phyloP scores from a whole-genome alignment of 495 filamentous ascomycete species.

The Annulohypoxylon maeteangense region DNA sequence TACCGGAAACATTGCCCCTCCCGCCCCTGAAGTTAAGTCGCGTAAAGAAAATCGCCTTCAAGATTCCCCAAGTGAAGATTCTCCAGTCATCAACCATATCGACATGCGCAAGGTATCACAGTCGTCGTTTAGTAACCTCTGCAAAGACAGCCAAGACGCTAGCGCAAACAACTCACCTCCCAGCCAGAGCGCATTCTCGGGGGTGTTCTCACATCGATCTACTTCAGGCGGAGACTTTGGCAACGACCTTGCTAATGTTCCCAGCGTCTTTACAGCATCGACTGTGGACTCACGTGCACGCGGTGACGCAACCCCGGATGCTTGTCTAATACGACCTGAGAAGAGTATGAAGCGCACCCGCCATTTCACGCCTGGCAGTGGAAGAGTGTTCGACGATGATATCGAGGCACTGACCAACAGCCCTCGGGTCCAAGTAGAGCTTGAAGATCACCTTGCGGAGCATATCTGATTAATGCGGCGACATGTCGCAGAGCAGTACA shows the following conservation, averaged over 20 bases:
- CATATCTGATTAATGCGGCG: conserved; percentile 20
- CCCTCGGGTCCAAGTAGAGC: conserved; percentile 40
- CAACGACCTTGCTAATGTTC: conserved; percentile 39
- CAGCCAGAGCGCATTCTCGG: conserved; percentile 42
- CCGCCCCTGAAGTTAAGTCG: conserved; percentile 51
- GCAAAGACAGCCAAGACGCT: conserved; percentile 37
- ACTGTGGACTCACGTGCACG: conserved; percentile 25
- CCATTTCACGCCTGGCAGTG: conserved; percentile 57
- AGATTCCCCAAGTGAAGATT: conserved; percentile 25
- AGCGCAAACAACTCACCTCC: conserved; percentile 42
- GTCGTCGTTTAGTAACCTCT: conserved; percentile 41
- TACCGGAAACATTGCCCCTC: conserved; percentile 40
- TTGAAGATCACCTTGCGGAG: conserved; percentile 32
- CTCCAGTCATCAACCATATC: conserved; percentile 27
- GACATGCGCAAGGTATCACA: conserved; percentile 53
- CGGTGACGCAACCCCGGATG: conserved; percentile 20
- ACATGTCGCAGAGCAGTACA: not conserved
- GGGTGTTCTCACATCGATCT: conserved; percentile 42
- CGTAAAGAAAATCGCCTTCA: conserved; percentile 53
- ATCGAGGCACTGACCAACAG: conserved; percentile 51
- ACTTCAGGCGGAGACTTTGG: conserved; percentile 42
- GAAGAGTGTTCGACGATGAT: conserved; percentile 54
- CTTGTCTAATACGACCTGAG: conserved; percentile 28
- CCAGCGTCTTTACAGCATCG: conserved; percentile 33
- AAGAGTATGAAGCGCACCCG: conserved; percentile 53